Evolutionary conservation across 805 yeast species (phyloP), one percentile per base, ranked within the genome.

Genomic region (Brettanomyces sp.): DNA sequence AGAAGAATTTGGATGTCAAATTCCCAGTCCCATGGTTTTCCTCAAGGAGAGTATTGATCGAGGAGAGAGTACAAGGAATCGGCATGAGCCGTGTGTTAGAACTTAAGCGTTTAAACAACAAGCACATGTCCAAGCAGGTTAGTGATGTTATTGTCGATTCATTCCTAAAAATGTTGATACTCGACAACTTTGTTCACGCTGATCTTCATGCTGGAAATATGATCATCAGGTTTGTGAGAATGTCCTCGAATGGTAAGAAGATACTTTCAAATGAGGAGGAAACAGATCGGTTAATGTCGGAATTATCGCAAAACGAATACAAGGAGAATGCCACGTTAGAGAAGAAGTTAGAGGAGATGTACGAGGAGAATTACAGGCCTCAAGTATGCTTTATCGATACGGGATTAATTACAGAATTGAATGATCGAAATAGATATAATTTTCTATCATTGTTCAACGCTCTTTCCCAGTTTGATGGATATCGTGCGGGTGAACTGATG

Each of bases 201-300:
- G 99, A 93, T 66, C 70, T 93, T 48, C 99, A 93, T 55, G 97
- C 99, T 0, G 99, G 99, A 3, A 93, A 93, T 62, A 86, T 93
- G 58, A 77, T 89, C 70, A 76, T 60, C 11, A 47, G 62, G 39
- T 76, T 73, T 48, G 33, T 66, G 21, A 77, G 78, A 48, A 63
- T 35, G 4, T 32, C 42, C 14, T 70, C 66, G 38, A 58, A 62
- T 44, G 56, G 65, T 50, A 64, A 50, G 60, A 64, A 65, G 51
- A 63, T 68, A 18, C 67, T 68, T 12, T 67, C 73, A 45, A 47
- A 14, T 11, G 41, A 43, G 11, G n/a, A 13, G 12, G 45, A 43
- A 18, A 32, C 36, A 8, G 74, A 76, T 49, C 57, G 65, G 21
- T 63, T 77, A 42, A 70, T 77, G 44, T 59, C 61, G 21, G 69